Evolutionary conservation across 306 rosid genomes (phyloP).

Genomic region (Canavalia gladiata): DNA sequence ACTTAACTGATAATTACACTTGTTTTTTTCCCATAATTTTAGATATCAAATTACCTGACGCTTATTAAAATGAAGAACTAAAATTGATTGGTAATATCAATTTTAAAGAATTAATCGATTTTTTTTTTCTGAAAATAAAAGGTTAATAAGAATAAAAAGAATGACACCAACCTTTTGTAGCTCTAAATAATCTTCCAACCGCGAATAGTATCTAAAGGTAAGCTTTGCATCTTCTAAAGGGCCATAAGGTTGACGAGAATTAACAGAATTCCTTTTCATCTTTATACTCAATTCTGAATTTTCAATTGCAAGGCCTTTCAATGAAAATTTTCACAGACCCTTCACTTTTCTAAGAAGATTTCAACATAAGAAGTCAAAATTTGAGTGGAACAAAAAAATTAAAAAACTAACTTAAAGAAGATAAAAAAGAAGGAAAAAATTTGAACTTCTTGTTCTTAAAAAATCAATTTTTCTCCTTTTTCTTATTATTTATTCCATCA

Average conservation of each 20-base stretch:
- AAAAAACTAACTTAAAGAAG: too few relatives aligned
- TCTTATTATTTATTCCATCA: too few relatives aligned
- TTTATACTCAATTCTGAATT: constrained; percentile 11
- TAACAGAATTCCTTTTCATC: constrained; percentile 55
- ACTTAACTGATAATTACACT: too few relatives aligned
- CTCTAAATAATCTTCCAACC: constrained; percentile 57
- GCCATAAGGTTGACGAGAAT: constrained; percentile 39
- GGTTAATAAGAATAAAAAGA: background rate
- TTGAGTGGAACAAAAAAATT: background rate
- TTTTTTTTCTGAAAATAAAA: too few relatives aligned
- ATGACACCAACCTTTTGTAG: constrained; percentile 62
- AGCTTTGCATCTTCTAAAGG: constrained; percentile 33
- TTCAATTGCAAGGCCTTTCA: background rate
- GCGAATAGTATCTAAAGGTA: constrained; percentile 25
- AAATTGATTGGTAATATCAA: too few relatives aligned
- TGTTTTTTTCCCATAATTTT: too few relatives aligned
- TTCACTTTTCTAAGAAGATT: background rate
- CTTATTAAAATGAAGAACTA: too few relatives aligned
- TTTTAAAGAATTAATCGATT: too few relatives aligned
- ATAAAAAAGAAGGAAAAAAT: too few relatives aligned
- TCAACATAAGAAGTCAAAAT: background rate
- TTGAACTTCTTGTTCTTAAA: too few relatives aligned
- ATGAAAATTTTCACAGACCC: background rate
- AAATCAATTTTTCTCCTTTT: too few relatives aligned
- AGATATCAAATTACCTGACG: too few relatives aligned